These are phyloP conservation scores for Macrophomina tecta DNA, from an alignment of 2,329 filamentous ascomycete species.

Conservation along the genomic window DNA sequence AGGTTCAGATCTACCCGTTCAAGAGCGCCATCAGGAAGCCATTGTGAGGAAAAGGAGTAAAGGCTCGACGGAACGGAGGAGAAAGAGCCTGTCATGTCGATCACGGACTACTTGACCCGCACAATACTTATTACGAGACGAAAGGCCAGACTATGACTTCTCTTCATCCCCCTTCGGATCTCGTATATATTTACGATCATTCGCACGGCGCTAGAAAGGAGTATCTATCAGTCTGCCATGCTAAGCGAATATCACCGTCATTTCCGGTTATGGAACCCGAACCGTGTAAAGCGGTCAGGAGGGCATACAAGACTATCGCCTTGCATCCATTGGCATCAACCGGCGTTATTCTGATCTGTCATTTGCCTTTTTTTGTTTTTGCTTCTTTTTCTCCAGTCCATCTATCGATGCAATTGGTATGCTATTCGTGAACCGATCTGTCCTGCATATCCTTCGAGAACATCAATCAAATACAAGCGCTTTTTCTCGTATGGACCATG, in stretches of 20 bases:
- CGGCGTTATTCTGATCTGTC: too few species aligned
- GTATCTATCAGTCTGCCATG: too few species aligned
- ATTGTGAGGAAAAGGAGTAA: slow-evolving; percentile 36
- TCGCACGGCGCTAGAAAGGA: too few species aligned
- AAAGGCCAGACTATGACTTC: too few species aligned
- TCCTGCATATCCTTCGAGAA: neutral
- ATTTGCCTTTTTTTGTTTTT: neutral
- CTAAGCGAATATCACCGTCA: too few species aligned
- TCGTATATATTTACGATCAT: too few species aligned
- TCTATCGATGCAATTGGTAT: neutral
- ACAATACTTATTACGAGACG: neutral
- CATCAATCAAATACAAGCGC: neutral
- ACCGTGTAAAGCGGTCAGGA: too few species aligned
- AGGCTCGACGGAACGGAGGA: neutral
- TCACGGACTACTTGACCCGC: too few species aligned
- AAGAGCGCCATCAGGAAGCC: slow-evolving; percentile 54
- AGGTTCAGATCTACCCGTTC: slow-evolving; percentile 53
- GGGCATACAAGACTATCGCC: too few species aligned
- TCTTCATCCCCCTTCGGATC: too few species aligned
- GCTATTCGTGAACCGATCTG: neutral
- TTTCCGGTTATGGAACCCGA: too few species aligned
- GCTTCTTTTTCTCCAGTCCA: neutral
- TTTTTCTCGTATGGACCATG: neutral
- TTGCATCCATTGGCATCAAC: too few species aligned
- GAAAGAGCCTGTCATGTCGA: neutral